Percentiles rank a stretch among this genome's conserved stretches.
phyloP scores from a whole-genome alignment of 2,329 filamentous ascomycete species.

The Aurifilum marmelostoma region DNA sequence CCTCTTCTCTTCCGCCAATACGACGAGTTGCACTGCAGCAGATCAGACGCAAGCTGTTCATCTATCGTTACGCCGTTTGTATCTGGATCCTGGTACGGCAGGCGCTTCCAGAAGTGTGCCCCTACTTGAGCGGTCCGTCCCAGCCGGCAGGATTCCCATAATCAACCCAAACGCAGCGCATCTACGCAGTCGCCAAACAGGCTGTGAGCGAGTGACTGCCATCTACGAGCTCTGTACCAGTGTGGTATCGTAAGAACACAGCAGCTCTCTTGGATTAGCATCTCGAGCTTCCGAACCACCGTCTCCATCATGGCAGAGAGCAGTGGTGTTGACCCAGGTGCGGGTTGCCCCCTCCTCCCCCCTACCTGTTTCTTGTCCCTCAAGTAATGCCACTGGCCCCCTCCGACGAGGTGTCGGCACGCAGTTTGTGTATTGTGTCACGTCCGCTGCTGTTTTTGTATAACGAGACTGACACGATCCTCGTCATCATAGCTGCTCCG shows the following conservation, averaged over 20 bases:
- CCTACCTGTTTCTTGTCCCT: background rate
- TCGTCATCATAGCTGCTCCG: slow-evolving; percentile 51
- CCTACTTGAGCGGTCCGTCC: slow-evolving; percentile 4
- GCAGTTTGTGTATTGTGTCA: background rate
- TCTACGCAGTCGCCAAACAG: background rate
- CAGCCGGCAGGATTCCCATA: background rate
- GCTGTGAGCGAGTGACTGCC: slow-evolving; percentile 11
- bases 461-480: slow-evolving; percentile 10
- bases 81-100: background rate
- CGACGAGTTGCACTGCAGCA: background rate
- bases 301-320: slow-evolving; percentile 27
- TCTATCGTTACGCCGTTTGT: background rate
- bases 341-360: slow-evolving; percentile 6
- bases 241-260: background rate
- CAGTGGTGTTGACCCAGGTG: slow-evolving; percentile 27
- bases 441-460: background rate
- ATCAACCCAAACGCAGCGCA: background rate
- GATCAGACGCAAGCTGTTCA: background rate
- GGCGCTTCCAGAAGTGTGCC: background rate
- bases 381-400: background rate
- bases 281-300: slow-evolving; percentile 12
- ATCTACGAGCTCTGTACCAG: background rate
- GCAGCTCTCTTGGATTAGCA: background rate
- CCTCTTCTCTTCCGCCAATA: background rate
- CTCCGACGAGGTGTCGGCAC: background rate